Evolutionary conservation across 2,329 filamentous ascomycete species (phyloP).

Genomic region (Monilinia polystroma): DNA sequence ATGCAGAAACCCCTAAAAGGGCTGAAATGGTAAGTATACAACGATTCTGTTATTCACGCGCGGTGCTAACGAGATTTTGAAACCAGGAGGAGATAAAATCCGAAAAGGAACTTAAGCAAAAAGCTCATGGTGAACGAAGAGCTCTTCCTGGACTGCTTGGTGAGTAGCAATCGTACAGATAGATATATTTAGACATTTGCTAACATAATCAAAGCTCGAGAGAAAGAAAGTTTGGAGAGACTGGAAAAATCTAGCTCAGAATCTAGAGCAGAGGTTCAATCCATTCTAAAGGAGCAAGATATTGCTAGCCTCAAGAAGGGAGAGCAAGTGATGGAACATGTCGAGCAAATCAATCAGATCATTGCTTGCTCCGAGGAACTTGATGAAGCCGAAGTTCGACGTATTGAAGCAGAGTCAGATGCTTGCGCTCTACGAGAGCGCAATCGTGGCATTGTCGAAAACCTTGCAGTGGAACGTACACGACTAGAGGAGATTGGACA

Average conservation of each 20-base stretch:
- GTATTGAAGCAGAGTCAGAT: constrained; percentile 83
- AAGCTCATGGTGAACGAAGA: constrained; percentile 61
- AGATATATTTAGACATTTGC: neutral
- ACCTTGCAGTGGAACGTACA: constrained; percentile 49
- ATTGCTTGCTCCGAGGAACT: constrained; percentile 61
- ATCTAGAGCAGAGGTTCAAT: constrained; percentile 45
- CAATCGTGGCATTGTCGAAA: constrained; percentile 58
- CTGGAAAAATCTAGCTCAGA: constrained; percentile 43
- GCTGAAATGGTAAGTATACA: constrained; percentile 45
- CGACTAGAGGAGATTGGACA: constrained; percentile 45
- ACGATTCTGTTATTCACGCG: neutral
- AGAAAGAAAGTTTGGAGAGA: constrained; percentile 41
- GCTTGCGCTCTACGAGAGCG: constrained; percentile 64
- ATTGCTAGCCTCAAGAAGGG: constrained; percentile 56
- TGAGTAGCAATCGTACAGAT: constrained; percentile 43
- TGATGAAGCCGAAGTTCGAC: constrained; percentile 66
- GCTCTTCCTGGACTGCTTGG: constrained; percentile 70
- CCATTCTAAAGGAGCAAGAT: constrained; percentile 56
- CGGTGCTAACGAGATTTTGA: neutral
- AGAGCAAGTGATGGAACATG: constrained; percentile 51
- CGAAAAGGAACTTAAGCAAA: constrained; percentile 69
- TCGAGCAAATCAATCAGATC: constrained; percentile 62
- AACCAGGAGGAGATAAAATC: constrained; percentile 50
- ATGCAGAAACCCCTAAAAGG: constrained; percentile 34
- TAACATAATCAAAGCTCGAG: constrained; percentile 39